A percentile compares a stretch with the other conserved stretches of the same genome.
These are phyloP conservation scores for Cercospora sesami DNA, from an alignment of 2,329 filamentous ascomycete species.

Conservation along the genomic window DNA sequence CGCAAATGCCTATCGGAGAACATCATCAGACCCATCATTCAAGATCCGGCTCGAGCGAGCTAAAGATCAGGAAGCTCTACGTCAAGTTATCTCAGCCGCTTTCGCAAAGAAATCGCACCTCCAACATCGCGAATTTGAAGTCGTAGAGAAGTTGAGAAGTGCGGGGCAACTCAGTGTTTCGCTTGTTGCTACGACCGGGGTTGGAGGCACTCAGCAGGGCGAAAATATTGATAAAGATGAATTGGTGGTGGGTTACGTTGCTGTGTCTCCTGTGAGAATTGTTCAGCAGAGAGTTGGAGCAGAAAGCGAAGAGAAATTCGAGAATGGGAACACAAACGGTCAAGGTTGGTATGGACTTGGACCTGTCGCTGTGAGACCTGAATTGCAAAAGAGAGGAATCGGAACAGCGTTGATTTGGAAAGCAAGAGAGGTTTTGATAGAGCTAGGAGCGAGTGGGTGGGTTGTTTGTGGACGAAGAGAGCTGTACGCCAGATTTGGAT, in stretches of 20 bases:
- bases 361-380: constrained; percentile 4
- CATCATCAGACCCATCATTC: background rate
- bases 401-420: background rate
- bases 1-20: background rate
- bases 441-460: background rate
- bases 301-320: too few relatives aligned
- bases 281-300: background rate
- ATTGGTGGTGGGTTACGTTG: background rate
- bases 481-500: background rate
- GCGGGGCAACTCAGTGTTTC: constrained; percentile 1
- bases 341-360: constrained; percentile 5
- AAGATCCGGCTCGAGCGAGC: background rate
- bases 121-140: constrained; percentile 10
- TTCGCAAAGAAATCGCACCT: constrained; percentile 20
- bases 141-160: constrained; percentile 14
- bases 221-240: background rate
- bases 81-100: constrained; percentile 2
- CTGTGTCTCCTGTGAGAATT: constrained; percentile 1
- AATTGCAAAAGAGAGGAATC: background rate
- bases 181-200: constrained; percentile 3
- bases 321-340: background rate
- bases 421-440: background rate
- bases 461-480: background rate
- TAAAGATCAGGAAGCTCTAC: background rate
- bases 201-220: background rate